phyloP scores from a whole-genome alignment of 169 alveolate genomes.

The Plasmodium chabaudi region DNA sequence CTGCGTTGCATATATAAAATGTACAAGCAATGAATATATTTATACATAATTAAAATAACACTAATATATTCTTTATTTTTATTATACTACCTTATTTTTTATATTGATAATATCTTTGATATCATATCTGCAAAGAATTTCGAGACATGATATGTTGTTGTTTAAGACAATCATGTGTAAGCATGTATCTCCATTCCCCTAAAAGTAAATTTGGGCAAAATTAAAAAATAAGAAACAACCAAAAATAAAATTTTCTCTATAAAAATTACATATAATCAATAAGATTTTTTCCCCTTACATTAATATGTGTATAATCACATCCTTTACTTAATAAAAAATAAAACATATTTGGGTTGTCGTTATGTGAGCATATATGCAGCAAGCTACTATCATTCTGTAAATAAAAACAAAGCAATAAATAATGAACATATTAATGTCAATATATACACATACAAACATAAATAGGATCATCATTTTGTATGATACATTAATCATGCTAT shows the following conservation, averaged over 20 bases:
- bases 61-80: background rate
- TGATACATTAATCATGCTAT: too few relatives aligned
- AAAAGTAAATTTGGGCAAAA: background rate
- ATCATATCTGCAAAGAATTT: slow-evolving; percentile 45
- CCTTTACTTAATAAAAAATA: slow-evolving; percentile 58
- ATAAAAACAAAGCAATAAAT: background rate
- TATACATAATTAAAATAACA: background rate
- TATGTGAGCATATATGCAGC: slow-evolving; percentile 69
- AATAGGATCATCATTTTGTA: background rate
- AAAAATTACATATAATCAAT: too few relatives aligned
- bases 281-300: slow-evolving; percentile 22
- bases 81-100: slow-evolving; percentile 57
- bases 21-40: background rate
- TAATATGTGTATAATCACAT: slow-evolving; percentile 62
- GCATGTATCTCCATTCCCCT: slow-evolving; percentile 74
- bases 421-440: background rate
- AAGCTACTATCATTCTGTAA: slow-evolving; percentile 43
- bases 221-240: background rate
- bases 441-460: background rate
- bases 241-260: background rate
- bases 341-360: slow-evolving; percentile 67
- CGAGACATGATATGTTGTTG: slow-evolving; percentile 53
- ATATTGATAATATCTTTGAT: slow-evolving; percentile 59
- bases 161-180: slow-evolving; percentile 65
- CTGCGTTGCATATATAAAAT: slow-evolving; percentile 11